phyloP scores from a whole-genome alignment of 1,139 yeast genomes.

The Diutina siamensis region DNA sequence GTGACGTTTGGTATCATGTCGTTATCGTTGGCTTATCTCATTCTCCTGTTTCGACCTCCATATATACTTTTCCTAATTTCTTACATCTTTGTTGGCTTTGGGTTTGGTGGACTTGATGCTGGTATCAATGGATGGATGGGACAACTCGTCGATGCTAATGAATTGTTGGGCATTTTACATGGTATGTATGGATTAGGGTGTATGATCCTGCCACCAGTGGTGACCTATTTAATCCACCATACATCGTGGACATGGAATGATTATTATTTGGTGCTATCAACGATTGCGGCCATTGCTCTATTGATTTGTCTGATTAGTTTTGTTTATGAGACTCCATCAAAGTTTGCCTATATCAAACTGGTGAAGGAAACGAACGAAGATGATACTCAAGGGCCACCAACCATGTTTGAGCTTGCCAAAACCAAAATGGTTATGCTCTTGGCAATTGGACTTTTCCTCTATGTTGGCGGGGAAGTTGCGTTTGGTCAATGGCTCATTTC shows the following conservation, averaged over 20 bases:
- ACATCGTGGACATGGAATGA: slow-evolving; percentile 38
- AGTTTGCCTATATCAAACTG: slow-evolving; percentile 28
- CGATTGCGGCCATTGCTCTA: slow-evolving; percentile 14
- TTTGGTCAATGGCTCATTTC: slow-evolving; percentile 62
- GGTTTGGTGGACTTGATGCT: slow-evolving; percentile 53
- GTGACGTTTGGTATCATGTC: slow-evolving; percentile 17
- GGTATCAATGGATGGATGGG: slow-evolving; percentile 51
- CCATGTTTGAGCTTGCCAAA: slow-evolving; percentile 12
- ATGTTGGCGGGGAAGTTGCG: slow-evolving; percentile 59
- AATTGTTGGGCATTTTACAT: slow-evolving; percentile 53
- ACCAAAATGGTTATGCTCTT: slow-evolving; percentile 37
- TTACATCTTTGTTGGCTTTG: slow-evolving; percentile 40
- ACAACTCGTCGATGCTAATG: slow-evolving; percentile 43
- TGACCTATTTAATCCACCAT: slow-evolving; percentile 30
- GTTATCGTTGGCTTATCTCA: slow-evolving; percentile 22
- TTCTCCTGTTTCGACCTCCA: slow-evolving; percentile 24
- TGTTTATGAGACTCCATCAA: slow-evolving; percentile 42
- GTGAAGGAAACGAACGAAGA: not conserved
- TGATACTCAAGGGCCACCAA: not conserved
- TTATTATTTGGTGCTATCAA: slow-evolving; percentile 29
- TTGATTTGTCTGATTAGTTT: slow-evolving; percentile 20
- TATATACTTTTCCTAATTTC: slow-evolving; percentile 22
- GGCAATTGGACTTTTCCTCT: slow-evolving; percentile 41
- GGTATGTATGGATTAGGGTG: slow-evolving; percentile 63
- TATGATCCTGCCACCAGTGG: slow-evolving; percentile 49